Base-by-base conservation (phyloP, 202 grass and related monocot species). In the Panicum virgatum region DNA sequence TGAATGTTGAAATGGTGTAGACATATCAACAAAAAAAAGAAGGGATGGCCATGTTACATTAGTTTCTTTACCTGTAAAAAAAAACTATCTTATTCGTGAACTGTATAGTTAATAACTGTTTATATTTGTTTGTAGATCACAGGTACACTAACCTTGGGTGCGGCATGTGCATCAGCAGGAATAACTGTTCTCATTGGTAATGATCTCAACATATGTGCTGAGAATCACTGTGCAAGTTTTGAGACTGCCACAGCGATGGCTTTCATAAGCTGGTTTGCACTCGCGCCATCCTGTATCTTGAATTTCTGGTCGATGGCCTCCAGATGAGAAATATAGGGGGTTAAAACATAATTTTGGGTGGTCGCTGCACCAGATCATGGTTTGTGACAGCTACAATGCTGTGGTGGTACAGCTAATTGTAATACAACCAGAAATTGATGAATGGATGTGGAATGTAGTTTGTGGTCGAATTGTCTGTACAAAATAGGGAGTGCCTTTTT, bases 241-340 rank as follows among this genome's bases (percentile, higher is more conserved):
- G 93, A 91, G 52, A 95, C 89, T 43, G 96, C 96, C 45, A 91
- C 92, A 1, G 89, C 96, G 12, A 90, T 98, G 96, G 92, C 96
- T 80, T 98, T 98, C 70, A 83, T 98, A 56, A 93, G 92, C 78
- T 98, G 96, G 96, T 95, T 95, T 81, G 96, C 96, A 6, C 84
- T 95, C 39, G 94, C 85, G 0, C 96, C 96, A 11, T 95, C 96
- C 9, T 98, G 89, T 62, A 66, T 95, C 79, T 82, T 98, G 36
- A 98, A 98, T 89, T 98, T 95, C 75, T 93, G 89, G 90, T 91
- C 90, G 32, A 76, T 95, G 78, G 90, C 85, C 62, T 85, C 90
- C 12, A 84, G 87, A 60, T 98, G 85, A 90, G 58, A 58, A 58
- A 78, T 8, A 36, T 47, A 61, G 32, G 48, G 45, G 50, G 48